Evolutionary conservation across 805 yeast species (phyloP).

Genomic region (Jamesozyma spencerorum): DNA sequence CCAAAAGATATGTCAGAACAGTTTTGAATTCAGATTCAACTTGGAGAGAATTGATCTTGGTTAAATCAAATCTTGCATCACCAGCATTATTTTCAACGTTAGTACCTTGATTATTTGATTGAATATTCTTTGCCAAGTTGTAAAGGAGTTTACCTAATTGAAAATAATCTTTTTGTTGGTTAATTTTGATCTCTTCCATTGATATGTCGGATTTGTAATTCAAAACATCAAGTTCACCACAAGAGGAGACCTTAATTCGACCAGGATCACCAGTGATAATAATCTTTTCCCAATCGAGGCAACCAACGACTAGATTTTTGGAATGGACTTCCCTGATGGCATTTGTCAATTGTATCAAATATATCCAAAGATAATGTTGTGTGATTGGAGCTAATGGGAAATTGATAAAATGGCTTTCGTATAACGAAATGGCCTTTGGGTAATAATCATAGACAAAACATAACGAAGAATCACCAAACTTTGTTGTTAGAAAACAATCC

Average conservation of each 20-base stretch:
- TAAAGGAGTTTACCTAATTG: conserved; percentile 46
- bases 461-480: conserved; percentile 73
- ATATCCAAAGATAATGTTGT: conserved; percentile 64
- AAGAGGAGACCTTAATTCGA: conserved; percentile 60
- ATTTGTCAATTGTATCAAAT: conserved; percentile 61
- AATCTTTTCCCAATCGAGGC: conserved; percentile 60
- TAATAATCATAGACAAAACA: conserved; percentile 76
- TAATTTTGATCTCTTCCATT: conserved; percentile 11
- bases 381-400: conserved; percentile 34
- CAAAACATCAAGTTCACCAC: conserved; percentile 65
- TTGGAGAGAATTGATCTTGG: conserved; percentile 7
- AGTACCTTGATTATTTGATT: conserved; percentile 1
- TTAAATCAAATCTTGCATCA: not conserved
- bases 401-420: conserved; percentile 52
- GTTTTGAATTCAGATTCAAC: conserved; percentile 39
- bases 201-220: conserved; percentile 29
- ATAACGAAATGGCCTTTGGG: conserved; percentile 65
- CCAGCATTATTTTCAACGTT: conserved; percentile 6
- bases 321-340: conserved; percentile 63
- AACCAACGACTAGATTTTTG: conserved; percentile 43
- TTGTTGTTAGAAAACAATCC: conserved; percentile 80
- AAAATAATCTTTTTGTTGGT: conserved; percentile 48
- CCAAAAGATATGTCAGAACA: conserved; percentile 34
- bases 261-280: conserved; percentile 59
- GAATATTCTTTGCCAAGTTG: conserved; percentile 24